A percentile compares a stretch with the other conserved stretches of the same genome.
These are phyloP conservation scores for Mollisia scopiformis DNA, from an alignment of 2,329 filamentous ascomycete genomes.

Conservation along the genomic window DNA sequence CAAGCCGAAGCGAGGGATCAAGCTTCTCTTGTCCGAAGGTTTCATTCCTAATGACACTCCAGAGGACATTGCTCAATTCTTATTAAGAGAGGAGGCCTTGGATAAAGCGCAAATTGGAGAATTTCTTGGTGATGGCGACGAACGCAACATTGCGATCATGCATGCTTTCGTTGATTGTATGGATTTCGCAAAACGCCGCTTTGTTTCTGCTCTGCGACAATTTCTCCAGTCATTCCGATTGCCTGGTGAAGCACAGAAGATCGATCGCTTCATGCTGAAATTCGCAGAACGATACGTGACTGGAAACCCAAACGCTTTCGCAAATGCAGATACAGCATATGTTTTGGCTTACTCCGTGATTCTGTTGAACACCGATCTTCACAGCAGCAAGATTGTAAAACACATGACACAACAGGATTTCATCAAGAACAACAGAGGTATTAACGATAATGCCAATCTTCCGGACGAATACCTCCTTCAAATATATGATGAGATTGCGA, in stretches of 20 bases:
- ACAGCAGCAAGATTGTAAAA: constrained; percentile 81
- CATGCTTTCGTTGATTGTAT: constrained; percentile 95
- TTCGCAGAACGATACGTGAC: constrained; percentile 95
- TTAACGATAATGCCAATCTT: constrained; percentile 93
- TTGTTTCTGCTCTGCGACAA: constrained; percentile 87
- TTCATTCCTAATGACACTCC: constrained; percentile 83
- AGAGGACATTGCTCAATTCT: constrained; percentile 81
- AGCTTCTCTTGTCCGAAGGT: constrained; percentile 78
- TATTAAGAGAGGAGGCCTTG: constrained; percentile 79
- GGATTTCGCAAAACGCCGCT: constrained; percentile 89
- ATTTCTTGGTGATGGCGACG: constrained; percentile 90
- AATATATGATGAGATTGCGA: constrained; percentile 91
- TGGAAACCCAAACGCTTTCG: constrained; percentile 95
- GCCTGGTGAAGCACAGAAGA: constrained; percentile 96
- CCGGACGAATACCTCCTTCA: constrained; percentile 87
- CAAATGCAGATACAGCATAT: constrained; percentile 97
- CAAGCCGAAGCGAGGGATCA: constrained; percentile 94
- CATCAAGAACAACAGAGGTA: constrained; percentile 98
- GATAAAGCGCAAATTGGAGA: constrained; percentile 94
- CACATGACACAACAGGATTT: constrained; percentile 98
- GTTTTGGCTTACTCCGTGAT: constrained; percentile 96
- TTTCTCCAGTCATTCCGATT: constrained; percentile 95
- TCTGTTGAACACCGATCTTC: constrained; percentile 92
- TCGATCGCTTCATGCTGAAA: constrained; percentile 99
- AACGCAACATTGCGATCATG: constrained; percentile 95